phyloP scores from a whole-genome alignment of 1,284 basidiomycete species.

The Agaricales sp. region DNA sequence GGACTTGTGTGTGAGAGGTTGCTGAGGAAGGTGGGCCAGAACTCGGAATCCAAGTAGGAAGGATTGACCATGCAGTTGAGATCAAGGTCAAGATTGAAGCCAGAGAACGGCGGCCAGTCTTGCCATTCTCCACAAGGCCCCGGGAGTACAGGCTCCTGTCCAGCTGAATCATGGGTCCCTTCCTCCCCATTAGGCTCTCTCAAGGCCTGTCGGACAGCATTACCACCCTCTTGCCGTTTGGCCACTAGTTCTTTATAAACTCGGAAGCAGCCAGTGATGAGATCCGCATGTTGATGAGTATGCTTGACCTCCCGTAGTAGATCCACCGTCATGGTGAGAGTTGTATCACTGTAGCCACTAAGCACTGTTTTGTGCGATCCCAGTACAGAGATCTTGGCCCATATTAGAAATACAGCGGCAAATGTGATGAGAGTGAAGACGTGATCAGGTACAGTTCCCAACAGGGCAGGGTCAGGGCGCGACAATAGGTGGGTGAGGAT shows the following conservation, averaged over 20 bases:
- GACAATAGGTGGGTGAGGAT: constrained; percentile 24
- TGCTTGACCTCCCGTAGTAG: neutral
- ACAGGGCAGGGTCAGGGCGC: constrained; percentile 20
- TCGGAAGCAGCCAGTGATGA: neutral
- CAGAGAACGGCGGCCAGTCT: neutral
- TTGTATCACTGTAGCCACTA: neutral
- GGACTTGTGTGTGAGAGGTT: too few relatives aligned
- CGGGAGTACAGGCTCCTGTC: too few relatives aligned
- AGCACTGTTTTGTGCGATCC: neutral
- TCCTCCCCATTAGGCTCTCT: too few relatives aligned
- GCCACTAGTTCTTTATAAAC: too few relatives aligned
- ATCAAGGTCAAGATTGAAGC: neutral
- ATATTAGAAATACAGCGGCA: constrained; percentile 27
- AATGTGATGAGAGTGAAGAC: constrained; percentile 31
- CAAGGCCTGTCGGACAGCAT: too few relatives aligned
- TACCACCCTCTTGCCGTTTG: too few relatives aligned
- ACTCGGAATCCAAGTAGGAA: neutral
- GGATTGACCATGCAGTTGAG: neutral
- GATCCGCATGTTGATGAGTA: neutral
- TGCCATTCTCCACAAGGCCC: too few relatives aligned
- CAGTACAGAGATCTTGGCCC: neutral
- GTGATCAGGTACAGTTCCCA: constrained; percentile 30
- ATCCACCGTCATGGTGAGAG: neutral
- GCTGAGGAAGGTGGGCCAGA: neutral
- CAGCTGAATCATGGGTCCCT: too few relatives aligned